Conservation (phyloP, 2,329 filamentous ascomycete species). For the Epicoccum sorghinum region DNA sequence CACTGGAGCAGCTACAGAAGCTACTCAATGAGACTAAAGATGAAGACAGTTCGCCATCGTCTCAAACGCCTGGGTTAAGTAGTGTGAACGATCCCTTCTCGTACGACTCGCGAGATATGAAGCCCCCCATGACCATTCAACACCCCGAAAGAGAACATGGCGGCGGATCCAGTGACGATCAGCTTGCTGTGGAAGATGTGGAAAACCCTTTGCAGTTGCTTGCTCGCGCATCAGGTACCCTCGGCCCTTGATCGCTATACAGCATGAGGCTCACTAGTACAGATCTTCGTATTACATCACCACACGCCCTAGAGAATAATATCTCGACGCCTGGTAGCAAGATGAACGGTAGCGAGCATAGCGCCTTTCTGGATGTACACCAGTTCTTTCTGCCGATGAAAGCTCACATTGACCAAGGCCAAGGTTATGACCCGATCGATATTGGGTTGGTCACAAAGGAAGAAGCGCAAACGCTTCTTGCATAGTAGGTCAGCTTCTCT, state of each 20-base stretch:
- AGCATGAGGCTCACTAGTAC: not conserved
- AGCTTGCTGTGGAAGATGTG: slow-evolving; percentile 68
- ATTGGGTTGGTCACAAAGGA: slow-evolving; percentile 70
- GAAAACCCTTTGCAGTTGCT: slow-evolving; percentile 77
- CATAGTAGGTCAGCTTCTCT: slow-evolving; percentile 60
- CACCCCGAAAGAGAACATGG: slow-evolving; percentile 32
- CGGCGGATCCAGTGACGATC: slow-evolving; percentile 44
- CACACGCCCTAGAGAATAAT: slow-evolving; percentile 24
- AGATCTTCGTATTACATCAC: slow-evolving; percentile 65
- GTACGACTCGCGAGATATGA: slow-evolving; percentile 8
- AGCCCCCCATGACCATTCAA: slow-evolving; percentile 20
- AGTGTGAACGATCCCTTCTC: slow-evolving; percentile 12
- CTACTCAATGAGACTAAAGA: slow-evolving; percentile 58
- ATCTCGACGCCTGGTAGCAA: slow-evolving; percentile 38
- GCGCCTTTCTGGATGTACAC: slow-evolving; percentile 59
- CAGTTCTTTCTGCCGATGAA: slow-evolving; percentile 71
- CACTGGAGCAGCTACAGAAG: slow-evolving; percentile 52
- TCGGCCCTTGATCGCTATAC: not conserved
- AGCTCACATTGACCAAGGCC: slow-evolving; percentile 67
- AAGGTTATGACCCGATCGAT: slow-evolving; percentile 71
- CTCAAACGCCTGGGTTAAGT: not conserved
- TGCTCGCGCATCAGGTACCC: slow-evolving; percentile 65
- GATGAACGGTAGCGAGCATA: slow-evolving; percentile 40
- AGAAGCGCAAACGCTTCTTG: slow-evolving; percentile 69
- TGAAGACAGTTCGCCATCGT: slow-evolving; percentile 12